A percentile compares a stretch with the other conserved stretches of the same genome.
Conservation (phyloP, 2,329 filamentous ascomycete species). For the Zymoseptoria tritici region DNA sequence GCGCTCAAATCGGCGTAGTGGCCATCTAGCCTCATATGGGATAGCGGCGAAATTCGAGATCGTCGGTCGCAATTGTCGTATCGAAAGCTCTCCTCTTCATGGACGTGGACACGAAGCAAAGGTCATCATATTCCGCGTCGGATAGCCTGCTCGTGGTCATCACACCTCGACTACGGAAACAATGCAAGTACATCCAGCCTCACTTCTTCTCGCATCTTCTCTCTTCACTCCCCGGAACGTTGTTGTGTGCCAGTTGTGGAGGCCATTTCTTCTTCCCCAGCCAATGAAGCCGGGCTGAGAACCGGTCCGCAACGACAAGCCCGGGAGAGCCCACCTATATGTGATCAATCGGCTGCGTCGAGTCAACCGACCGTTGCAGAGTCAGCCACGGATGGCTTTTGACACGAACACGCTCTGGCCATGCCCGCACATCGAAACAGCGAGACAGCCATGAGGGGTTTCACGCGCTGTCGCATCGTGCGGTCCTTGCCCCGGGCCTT, state of each 20-base stretch:
- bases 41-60: not conserved
- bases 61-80: not conserved
- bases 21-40: not conserved
- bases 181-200: no score
- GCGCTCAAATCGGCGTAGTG: not conserved
- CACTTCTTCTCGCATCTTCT: not conserved
- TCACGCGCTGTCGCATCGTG: conserved; percentile 17
- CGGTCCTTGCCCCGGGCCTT: conserved; percentile 4
- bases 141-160: no score
- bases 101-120: no score
- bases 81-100: not conserved
- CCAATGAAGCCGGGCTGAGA: not conserved
- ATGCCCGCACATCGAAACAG: not conserved
- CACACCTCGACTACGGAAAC: no score
- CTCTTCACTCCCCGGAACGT: not conserved
- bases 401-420: not conserved
- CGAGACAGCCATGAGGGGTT: conserved; percentile 19
- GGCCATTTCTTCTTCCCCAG: not conserved
- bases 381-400: not conserved
- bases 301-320: not conserved
- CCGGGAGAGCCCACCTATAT: not conserved
- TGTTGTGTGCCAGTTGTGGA: not conserved
- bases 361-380: not conserved
- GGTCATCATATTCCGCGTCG: no score
- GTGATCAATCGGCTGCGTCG: not conserved